Percentiles rank a stretch among this genome's conserved stretches.
Evolutionary conservation across 768 basidiomycete genomes (phyloP).

Genomic region (Trametes cinnabarina): DNA sequence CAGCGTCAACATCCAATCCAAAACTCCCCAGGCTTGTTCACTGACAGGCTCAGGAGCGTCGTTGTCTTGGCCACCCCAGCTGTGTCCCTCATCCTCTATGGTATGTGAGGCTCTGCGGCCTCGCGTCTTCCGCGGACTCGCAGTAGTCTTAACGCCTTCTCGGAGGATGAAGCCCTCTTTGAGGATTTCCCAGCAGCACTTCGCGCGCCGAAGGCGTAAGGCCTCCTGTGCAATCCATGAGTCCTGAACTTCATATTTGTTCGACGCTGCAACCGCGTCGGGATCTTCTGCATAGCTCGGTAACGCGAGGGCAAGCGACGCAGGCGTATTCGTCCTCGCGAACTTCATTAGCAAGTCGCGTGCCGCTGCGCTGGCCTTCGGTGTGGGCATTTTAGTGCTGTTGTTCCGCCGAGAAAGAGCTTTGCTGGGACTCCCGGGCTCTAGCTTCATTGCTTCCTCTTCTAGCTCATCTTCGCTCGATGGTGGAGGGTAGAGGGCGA

Average conservation of each 20-base stretch:
- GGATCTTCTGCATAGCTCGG: constrained; percentile 41
- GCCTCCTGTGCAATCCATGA: constrained; percentile 58
- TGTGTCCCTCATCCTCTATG: not conserved
- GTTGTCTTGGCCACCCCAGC: constrained; percentile 25
- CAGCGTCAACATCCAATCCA: constrained; percentile 65
- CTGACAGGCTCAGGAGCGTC: constrained; percentile 42
- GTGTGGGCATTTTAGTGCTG: constrained; percentile 43
- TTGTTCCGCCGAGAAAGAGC: constrained; percentile 34
- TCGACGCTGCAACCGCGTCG: constrained; percentile 6
- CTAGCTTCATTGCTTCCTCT: constrained; percentile 20
- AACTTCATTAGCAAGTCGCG: constrained; percentile 55
- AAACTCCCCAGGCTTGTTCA: constrained; percentile 64
- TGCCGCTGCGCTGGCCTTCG: constrained; percentile 48
- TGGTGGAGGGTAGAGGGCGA: constrained; percentile 59
- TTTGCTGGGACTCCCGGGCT: constrained; percentile 35
- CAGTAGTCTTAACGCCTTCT: constrained; percentile 18
- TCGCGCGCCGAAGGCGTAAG: constrained; percentile 49
- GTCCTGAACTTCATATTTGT: constrained; percentile 44
- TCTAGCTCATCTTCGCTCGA: constrained; percentile 24
- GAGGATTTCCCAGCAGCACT: constrained; percentile 62
- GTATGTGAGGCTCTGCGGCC: not conserved
- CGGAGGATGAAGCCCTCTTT: constrained; percentile 50
- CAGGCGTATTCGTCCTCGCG: constrained; percentile 54
- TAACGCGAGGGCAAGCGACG: constrained; percentile 50
- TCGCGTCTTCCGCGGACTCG: constrained; percentile 9